These are phyloP conservation scores for Cladochytrium replicatum DNA, from an alignment of 192 early-diverging fungal species.

Conservation along the genomic window DNA sequence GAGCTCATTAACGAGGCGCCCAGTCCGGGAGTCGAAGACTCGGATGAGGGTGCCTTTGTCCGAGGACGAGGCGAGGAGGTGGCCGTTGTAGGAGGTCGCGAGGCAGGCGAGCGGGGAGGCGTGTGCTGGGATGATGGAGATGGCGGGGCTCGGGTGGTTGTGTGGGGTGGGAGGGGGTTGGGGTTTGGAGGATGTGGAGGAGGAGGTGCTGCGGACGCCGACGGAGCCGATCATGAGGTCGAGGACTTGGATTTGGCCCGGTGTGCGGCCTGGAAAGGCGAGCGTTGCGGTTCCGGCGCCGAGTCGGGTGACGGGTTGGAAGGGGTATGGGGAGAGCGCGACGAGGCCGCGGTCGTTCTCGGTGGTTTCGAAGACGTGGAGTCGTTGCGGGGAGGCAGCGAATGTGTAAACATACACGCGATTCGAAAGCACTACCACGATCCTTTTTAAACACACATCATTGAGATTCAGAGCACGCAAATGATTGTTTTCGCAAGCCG, in stretches of 20 bases:
- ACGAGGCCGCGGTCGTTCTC: slow-evolving; percentile 67
- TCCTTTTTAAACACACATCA: slow-evolving; percentile 26
- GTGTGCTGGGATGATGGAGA: slow-evolving; percentile 77
- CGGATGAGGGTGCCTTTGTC: slow-evolving; percentile 88
- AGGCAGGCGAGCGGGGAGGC: slow-evolving; percentile 64
- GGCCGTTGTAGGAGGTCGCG: slow-evolving; percentile 65
- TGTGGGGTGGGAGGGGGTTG: slow-evolving; percentile 1
- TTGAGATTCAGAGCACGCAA: too few relatives aligned
- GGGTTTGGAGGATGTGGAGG: slow-evolving; percentile 12
- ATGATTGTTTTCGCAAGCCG: neutral
- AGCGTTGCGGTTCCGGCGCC: slow-evolving; percentile 62
- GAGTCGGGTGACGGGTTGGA: neutral
- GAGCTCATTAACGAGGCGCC: slow-evolving; percentile 71
- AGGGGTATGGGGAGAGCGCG: slow-evolving; percentile 49
- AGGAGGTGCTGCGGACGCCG: too few relatives aligned
- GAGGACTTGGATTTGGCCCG: slow-evolving; percentile 78
- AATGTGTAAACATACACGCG: slow-evolving; percentile 77
- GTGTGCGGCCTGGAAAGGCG: slow-evolving; percentile 71
- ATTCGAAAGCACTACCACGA: slow-evolving; percentile 64
- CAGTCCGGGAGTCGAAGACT: slow-evolving; percentile 68
- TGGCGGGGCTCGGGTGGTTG: slow-evolving; percentile 36
- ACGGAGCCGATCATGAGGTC: slow-evolving; percentile 32
- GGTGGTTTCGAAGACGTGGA: slow-evolving; percentile 74
- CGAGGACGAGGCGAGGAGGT: slow-evolving; percentile 73
- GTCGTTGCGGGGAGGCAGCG: slow-evolving; percentile 51